phyloP scores from a whole-genome alignment of 2,329 filamentous ascomycete species.

The Exophiala oligosperma region DNA sequence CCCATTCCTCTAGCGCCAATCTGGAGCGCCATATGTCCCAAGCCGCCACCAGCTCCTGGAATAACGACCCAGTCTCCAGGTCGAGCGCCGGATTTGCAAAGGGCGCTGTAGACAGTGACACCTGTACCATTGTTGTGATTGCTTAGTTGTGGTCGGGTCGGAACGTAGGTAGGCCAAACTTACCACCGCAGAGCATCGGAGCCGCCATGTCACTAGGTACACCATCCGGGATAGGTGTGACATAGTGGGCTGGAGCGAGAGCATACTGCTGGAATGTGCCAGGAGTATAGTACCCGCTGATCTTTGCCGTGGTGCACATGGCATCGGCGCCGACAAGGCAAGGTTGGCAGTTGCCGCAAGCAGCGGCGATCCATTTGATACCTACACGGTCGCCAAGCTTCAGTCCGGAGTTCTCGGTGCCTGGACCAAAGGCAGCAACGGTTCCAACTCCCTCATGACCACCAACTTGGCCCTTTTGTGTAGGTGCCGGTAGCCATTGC shows the following conservation, averaged over 20 bases:
- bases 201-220: constrained; percentile 62
- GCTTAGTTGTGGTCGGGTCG: neutral
- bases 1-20: constrained; percentile 62
- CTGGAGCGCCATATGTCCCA: constrained; percentile 66
- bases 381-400: constrained; percentile 69
- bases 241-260: constrained; percentile 64
- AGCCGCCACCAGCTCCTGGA: constrained; percentile 60
- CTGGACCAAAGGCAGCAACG: constrained; percentile 65
- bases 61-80: constrained; percentile 63
- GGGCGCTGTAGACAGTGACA: constrained; percentile 54
- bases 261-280: constrained; percentile 74
- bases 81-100: constrained; percentile 60
- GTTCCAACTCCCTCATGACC: constrained; percentile 69
- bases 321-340: constrained; percentile 58
- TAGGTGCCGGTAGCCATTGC: constrained; percentile 59
- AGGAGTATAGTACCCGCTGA: constrained; percentile 67
- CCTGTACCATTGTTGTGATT: neutral
- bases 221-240: constrained; percentile 66
- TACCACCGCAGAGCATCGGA: constrained; percentile 67
- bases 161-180: constrained; percentile 48
- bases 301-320: constrained; percentile 55
- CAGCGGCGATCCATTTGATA: constrained; percentile 65
- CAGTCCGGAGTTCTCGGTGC: constrained; percentile 50
- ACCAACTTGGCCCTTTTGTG: constrained; percentile 62
- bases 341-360: constrained; percentile 56